Percentiles rank a stretch among this genome's conserved stretches.
phyloP scores from a whole-genome alignment of 202 grass and related monocot genomes.

The Saccharum hybrid region DNA sequence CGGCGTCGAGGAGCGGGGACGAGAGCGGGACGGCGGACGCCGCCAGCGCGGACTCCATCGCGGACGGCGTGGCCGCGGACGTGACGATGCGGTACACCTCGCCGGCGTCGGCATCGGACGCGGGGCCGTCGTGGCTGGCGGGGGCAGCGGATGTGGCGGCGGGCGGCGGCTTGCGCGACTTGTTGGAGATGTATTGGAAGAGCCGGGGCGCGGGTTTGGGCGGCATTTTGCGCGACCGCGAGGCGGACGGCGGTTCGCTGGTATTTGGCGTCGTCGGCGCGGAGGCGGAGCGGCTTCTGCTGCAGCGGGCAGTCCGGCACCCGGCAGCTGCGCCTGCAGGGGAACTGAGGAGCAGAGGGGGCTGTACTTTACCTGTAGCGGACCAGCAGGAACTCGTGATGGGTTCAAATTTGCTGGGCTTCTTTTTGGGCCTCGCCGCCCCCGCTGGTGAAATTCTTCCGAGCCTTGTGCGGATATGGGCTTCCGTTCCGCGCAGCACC shows the following conservation, averaged over 20 bases:
- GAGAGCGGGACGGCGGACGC: slow-evolving; percentile 57
- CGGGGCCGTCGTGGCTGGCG: not conserved
- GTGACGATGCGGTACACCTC: slow-evolving; percentile 63
- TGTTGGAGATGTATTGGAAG: slow-evolving; percentile 46
- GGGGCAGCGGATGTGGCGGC: not conserved
- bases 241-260: slow-evolving; percentile 12
- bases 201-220: slow-evolving; percentile 33
- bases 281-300: slow-evolving; percentile 24
- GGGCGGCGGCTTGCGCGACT: not conserved
- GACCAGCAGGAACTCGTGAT: not conserved
- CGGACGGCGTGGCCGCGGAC: slow-evolving; percentile 56
- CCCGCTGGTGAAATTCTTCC: not conserved
- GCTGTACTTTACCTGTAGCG: not conserved
- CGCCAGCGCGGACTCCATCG: slow-evolving; percentile 58
- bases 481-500: not conserved
- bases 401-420: not conserved
- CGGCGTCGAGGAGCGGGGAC: slow-evolving; percentile 63
- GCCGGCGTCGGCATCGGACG: slow-evolving; percentile 45
- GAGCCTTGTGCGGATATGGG: not conserved
- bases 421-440: not conserved
- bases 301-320: not conserved
- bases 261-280: slow-evolving; percentile 26
- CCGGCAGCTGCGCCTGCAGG: not conserved
- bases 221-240: slow-evolving; percentile 35
- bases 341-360: not conserved